phyloP scores from a whole-genome alignment of 495 filamentous ascomycete genomes.

The Terfezia claveryi region DNA sequence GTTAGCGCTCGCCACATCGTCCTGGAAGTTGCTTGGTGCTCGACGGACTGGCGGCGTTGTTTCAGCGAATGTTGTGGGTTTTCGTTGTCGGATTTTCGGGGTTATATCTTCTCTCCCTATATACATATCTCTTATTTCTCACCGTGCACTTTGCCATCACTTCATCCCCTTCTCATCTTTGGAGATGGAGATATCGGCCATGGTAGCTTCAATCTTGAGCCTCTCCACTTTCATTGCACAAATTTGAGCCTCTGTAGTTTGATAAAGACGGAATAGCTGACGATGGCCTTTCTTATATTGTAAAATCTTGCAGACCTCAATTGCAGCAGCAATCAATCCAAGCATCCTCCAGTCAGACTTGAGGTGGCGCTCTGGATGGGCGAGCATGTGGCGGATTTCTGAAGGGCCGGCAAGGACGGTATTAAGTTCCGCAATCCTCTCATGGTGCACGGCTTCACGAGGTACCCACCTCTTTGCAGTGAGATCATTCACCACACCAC shows the following conservation, averaged over 20 bases:
- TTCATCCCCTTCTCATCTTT: no score
- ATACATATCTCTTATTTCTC: no score
- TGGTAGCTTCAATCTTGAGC: background rate
- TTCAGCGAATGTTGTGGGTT: no score
- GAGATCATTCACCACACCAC: constrained; percentile 1
- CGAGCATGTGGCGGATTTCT: constrained; percentile 4
- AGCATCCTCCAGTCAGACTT: constrained; percentile 3
- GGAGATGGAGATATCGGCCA: no score
- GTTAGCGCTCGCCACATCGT: no score
- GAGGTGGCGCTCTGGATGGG: constrained; percentile 1
- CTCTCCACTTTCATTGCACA: background rate
- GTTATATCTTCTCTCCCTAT: no score
- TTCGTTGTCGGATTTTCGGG: no score
- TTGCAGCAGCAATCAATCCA: constrained; percentile 5
- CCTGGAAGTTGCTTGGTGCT: no score
- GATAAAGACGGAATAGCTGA: background rate
- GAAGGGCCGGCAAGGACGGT: constrained; percentile 1
- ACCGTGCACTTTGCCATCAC: no score
- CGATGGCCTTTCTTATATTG: background rate
- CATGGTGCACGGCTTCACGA: constrained; percentile 1
- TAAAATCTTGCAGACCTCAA: constrained; percentile 5
- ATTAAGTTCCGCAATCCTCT: constrained; percentile 1
- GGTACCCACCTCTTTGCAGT: constrained; percentile 1
- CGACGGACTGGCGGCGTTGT: no score
- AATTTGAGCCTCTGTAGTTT: background rate